Evolutionary conservation across 1,284 basidiomycete genomes (phyloP).

Genomic region (Singerocomus rubriflavus): DNA sequence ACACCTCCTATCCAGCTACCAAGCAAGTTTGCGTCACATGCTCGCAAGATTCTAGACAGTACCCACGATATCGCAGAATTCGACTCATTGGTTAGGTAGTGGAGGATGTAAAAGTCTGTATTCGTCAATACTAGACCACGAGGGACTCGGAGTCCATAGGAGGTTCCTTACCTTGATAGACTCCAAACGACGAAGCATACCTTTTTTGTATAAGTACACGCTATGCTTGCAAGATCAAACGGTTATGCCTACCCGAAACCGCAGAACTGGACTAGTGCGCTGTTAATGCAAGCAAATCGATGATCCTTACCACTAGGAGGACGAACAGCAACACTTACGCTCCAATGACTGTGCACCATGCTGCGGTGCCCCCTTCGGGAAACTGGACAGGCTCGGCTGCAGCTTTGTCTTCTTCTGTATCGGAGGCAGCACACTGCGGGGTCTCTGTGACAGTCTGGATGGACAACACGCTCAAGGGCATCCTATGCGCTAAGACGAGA

Average conservation of each 20-base stretch:
- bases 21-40: neutral
- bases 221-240: neutral
- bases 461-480: constrained; percentile 5
- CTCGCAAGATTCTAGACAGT: neutral
- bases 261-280: constrained; percentile 24
- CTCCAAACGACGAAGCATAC: constrained; percentile 26
- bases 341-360: constrained; percentile 28
- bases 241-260: constrained; percentile 22
- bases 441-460: neutral
- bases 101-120: constrained; percentile 29
- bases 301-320: neutral
- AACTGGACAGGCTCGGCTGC: constrained; percentile 10
- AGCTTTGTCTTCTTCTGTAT: neutral
- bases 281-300: constrained; percentile 3
- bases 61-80: constrained; percentile 32
- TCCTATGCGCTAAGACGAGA: constrained; percentile 1
- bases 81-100: constrained; percentile 31
- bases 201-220: constrained; percentile 9
- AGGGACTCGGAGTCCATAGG: no score
- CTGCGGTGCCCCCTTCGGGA: constrained; percentile 28
- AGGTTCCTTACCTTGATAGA: constrained; percentile 30
- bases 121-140: neutral
- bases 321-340: constrained; percentile 12
- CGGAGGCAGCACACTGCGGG: neutral
- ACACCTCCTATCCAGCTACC: constrained; percentile 33